Evolutionary conservation across 139 green algal species (phyloP), one percentile per base, ranked within the genome.

Genomic region (Chlorella sp.): DNA sequence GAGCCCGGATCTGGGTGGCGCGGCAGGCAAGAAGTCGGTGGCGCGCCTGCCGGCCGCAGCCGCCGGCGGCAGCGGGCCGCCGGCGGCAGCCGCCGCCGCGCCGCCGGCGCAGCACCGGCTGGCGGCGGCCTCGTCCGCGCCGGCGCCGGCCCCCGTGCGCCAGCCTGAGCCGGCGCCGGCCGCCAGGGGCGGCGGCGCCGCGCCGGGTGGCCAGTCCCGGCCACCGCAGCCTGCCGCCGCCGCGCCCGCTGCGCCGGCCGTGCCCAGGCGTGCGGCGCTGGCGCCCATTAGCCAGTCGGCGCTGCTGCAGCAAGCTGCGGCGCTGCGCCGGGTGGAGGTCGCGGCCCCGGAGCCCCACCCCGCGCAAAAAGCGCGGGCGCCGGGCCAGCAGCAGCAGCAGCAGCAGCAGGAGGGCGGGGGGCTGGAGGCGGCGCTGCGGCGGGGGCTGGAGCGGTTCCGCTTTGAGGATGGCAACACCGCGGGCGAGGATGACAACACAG

Each of bases 401-500:
- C 40, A 33, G 12, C 31, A 33, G 3, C 50, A 59, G 43, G 14
- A 27, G 29, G 76, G 60, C 38, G 67, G 40, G 23, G 73, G 60
- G 7, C 68, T 88, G 61, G 79, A 87, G 59, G 84, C 75, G 5
- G 74, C 67, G 19, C 76, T 89, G 75, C 71, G 84, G 19, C 59
- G 74, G 35, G 84, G 81, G 31, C 74, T 89, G 59, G 73, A 85
- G 64, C 74, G 74, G 0, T 87, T 89, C 73, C 66, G 83, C 19
- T 83, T 89, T 33, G 74, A 82, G 25, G 84, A 87, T 56, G 65
- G 46, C 42, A 74, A 53, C 25, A n/a, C 31, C 11, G 64, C n/a
- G 27, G 58, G 48, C 19, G 59, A 68, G 0, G 72, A 68, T 8
- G 72, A 61, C 46, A 71, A 43, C 72, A 71, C 72, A 29, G 56